Evolutionary conservation across 148 eudicot species (phyloP), one percentile per base, ranked within the genome.

Genomic region (Spergularia marina): DNA sequence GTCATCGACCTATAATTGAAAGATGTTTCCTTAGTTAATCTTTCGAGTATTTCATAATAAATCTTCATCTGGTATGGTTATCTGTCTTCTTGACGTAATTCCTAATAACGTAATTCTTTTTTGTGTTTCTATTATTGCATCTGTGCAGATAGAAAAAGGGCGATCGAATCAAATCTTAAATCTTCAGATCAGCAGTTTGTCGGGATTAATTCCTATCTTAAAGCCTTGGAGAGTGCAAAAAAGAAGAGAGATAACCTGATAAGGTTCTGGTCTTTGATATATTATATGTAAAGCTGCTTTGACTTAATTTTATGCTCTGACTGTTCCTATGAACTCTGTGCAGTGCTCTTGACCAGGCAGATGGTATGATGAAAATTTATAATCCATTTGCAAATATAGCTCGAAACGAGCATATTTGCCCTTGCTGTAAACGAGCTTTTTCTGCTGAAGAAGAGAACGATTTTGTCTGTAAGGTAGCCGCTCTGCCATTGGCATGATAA

Each of bases 371-470:
- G 49, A 76, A 77, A 78, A 82, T 90, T 89, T 87, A 81, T 84
- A 94, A 85, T 73, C 92, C 94, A 53, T 87, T 86, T 80, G 86
- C 80, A 81, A 77, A 58, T 62, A 76, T 89, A 80, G 97, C 99
- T 61, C 96, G 97, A 81, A 80, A 85, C 61, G 81, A 86, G 70
- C 99, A 95, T 81, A 3, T 77, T 21, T 95, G 99, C 72, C 96
- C 97, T 78, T 87, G 90, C 78, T 95, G 99, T 85, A 90, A 92
- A 62, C 92, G 99, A 6, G 87, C 92, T 71, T 95, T 95, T 84
- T 90, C 99, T 74, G 82, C 91, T 73, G 89, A 88, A 76, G 97
- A 95, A 85, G 99, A 95, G 76, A 96, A 88, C 58, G 88, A 80
- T 44, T 95, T 95, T 79, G 89, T 95, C 73, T 82, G 81, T 74